Evolutionary conservation across 305 asterid species (phyloP), one percentile per base, ranked within the genome.

Genomic region (Fraxinus greggii): DNA sequence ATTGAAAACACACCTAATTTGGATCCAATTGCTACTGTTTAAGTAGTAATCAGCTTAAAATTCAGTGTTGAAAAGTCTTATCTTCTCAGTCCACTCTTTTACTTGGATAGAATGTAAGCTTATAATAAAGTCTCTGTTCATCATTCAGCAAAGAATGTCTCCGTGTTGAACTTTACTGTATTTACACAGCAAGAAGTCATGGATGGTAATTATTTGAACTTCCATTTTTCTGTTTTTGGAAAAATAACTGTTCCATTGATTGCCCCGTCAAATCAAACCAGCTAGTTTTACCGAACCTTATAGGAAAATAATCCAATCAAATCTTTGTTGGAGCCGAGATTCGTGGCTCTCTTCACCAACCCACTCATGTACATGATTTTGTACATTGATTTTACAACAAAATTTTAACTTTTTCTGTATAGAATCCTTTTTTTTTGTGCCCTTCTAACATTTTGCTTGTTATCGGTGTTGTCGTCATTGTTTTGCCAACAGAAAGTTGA

Each of bases 11-110:
- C 38, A 54, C 32, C 80, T 8, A 89, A 17, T 32, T 67, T 82
- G 83, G 89, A 83, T 45, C 90, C 89, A 36, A 81, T 84, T 72
- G 86, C 90, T 63, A 86, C 85, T 63, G 88, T 85, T 69, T 87
- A 79, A 87, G 12, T 24, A 32, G 63, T 51, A 51, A 4, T 17
- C 17, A 51, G 19, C 23, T 13, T 12, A 12, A 13, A 12, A 48
- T 12, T 48, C 19, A 48, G 0, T 48, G 19, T 35, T 35, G 38
- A 35, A 35, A 6, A 35, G 9, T 35, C 38, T 35, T 0, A 35
- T 35, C 38, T 35, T 7, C 38, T 35, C 38, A 35, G 1, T 35
- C 38, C 38, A 6, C 21, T 48, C 5, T 4, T 12, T 13, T 48
- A 40, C 9, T 40, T 9, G 15, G 48, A 8, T 7, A 7, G 38